Percentiles rank a stretch among this genome's conserved stretches.
phyloP scores from a whole-genome alignment of 2,329 filamentous ascomycete species.

The Aureobasidium namibiae region DNA sequence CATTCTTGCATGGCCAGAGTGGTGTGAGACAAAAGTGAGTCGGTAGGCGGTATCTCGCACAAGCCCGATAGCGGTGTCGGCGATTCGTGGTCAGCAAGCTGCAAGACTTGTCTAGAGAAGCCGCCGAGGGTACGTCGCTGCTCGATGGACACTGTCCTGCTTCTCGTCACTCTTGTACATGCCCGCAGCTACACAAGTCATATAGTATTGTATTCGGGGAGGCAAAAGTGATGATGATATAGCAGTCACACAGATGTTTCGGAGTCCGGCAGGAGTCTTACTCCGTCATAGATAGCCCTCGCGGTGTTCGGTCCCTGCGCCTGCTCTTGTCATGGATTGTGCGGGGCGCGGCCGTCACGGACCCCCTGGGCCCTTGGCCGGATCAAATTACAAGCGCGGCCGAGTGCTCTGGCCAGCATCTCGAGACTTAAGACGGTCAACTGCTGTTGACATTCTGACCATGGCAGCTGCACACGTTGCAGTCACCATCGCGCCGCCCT shows the following conservation, averaged over 20 bases:
- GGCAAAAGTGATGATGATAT: not conserved
- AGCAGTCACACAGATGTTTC: not conserved
- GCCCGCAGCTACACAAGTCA: no score
- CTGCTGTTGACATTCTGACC: not conserved
- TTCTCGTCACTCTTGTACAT: no score
- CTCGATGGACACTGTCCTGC: no score
- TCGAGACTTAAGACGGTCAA: not conserved
- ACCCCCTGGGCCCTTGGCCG: not conserved
- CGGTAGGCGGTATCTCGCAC: not conserved
- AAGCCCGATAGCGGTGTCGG: conserved; percentile 1
- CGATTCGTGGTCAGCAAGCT: conserved; percentile 5
- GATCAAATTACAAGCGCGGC: not conserved
- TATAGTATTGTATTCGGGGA: no score
- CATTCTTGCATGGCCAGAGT: not conserved
- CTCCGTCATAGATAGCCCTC: not conserved
- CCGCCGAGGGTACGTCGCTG: no score
- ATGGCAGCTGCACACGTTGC: conserved; percentile 5
- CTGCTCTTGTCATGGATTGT: not conserved
- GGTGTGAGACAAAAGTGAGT: not conserved
- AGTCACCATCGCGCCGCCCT: not conserved
- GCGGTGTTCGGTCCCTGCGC: not conserved
- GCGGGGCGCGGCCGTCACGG: not conserved
- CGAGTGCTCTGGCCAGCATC: not conserved
- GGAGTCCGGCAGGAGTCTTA: not conserved
- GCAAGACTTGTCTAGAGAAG: no score